Evolutionary conservation across 2,329 filamentous ascomycete genomes (phyloP), one percentile per base, ranked within the genome.

Genomic region (Talaromyces sp.): DNA sequence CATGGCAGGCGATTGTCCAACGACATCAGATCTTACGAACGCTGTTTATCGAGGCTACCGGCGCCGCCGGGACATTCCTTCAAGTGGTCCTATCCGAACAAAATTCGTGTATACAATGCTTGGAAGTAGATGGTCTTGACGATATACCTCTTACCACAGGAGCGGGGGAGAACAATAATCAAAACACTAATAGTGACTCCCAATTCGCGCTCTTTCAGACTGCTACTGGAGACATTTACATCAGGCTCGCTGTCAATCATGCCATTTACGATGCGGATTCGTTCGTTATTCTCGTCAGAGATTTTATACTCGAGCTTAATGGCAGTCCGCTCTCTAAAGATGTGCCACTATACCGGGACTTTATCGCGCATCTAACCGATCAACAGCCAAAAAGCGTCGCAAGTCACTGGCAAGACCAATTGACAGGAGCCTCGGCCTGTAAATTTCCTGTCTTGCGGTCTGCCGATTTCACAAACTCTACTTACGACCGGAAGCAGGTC

Each of bases 311-410:
- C 16, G 36, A 40, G 36, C 36, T 40, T 40, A 40, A 40, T 40
- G 40, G 34, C 23, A 31, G 60, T 14, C n/a, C 34, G 33, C 50
- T 47, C 34, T 70, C 42, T 9, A 62, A 59, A 57, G 27, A 59
- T n/a, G 42, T 57, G n/a, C 56, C 42, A 8, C 10, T 40, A 40
- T 40, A 40, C 16, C 36, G 36, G 36, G 36, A 40, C 5, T 40
- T 40, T n/a, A 40, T 40, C 36, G 36, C 36, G 36, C 36, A 40
- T 40, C 36, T 40, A 40, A 40, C 4, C 36, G 36, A 12, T 14
- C 36, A 40, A 14, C 36, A 40, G 10, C 36, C 36, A 40, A 40
- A 40, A 40, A 5, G 36, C 5, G 36, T 40, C 10, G 36, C 16
- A n/a, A 40, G 16, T 40, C 36, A 40, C 36, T 40, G 36, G 36